phyloP scores from a whole-genome alignment of 2,329 filamentous ascomycete genomes.

The Corniculantispora saksenae region DNA sequence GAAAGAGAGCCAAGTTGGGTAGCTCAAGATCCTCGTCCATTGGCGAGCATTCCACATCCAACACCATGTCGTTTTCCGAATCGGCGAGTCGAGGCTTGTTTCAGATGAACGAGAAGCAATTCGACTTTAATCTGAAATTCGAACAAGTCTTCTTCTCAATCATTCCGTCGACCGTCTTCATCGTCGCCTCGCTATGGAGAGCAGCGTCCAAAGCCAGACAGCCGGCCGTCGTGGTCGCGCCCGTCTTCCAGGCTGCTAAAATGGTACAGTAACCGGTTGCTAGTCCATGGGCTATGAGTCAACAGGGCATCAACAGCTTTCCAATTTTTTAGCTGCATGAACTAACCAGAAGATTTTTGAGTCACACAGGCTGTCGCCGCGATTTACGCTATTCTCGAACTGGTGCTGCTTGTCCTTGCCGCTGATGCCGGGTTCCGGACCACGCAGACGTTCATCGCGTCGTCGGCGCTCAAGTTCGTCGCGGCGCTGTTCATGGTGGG shows the following conservation, averaged over 20 bases:
- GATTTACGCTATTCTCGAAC: neutral
- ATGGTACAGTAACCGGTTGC: neutral
- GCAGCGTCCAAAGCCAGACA: neutral
- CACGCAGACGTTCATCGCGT: neutral
- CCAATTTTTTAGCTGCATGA: neutral
- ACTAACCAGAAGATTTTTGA: neutral
- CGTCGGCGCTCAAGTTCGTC: constrained; percentile 23
- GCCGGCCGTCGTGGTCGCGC: neutral
- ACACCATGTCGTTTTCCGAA: constrained; percentile 7
- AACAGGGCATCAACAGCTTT: neutral
- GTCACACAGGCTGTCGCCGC: neutral
- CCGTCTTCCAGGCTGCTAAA: neutral
- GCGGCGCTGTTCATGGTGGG: constrained; percentile 32
- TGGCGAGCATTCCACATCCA: neutral
- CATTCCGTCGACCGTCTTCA: neutral
- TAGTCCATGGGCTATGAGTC: neutral
- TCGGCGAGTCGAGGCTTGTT: constrained; percentile 8
- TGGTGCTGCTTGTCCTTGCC: neutral
- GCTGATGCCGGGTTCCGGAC: neutral
- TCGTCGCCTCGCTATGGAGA: neutral
- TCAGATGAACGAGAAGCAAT: neutral
- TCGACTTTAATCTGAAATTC: constrained; percentile 8
- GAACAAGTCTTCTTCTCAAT: constrained; percentile 6
- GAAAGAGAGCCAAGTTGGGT: neutral
- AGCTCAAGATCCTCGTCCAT: neutral